Conservation (phyloP, 257 asterid species). For the Petrea volubilis region DNA sequence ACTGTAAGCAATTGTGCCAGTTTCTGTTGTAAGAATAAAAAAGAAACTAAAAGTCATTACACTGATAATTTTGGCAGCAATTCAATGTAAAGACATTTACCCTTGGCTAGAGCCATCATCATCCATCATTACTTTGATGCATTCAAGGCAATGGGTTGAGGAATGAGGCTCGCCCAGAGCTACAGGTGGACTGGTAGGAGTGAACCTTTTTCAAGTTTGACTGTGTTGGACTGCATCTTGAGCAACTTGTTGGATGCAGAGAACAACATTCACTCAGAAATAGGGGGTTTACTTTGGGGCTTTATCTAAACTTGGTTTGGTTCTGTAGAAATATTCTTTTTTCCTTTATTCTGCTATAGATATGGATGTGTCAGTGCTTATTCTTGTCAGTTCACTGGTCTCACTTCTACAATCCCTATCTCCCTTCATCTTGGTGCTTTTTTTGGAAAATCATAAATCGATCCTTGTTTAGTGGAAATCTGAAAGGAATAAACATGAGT, state of each 20-base stretch:
- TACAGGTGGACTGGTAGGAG: background rate
- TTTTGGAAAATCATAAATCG: too few relatives aligned
- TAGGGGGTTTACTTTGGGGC: background rate
- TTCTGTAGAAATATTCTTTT: too few relatives aligned
- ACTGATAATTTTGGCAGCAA: background rate
- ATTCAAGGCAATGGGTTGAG: background rate
- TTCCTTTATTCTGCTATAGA: background rate
- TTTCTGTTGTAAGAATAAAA: background rate
- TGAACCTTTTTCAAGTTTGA: background rate
- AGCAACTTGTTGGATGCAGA: slow-evolving; percentile 4
- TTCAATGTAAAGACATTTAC: background rate
- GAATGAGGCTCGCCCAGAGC: background rate
- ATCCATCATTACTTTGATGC: background rate
- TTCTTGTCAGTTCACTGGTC: too few relatives aligned
- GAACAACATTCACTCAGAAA: too few relatives aligned
- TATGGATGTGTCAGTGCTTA: background rate
- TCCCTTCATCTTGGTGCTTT: too few relatives aligned
- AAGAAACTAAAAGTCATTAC: background rate
- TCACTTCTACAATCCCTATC: too few relatives aligned
- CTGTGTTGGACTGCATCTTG: background rate
- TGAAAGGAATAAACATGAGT: background rate
- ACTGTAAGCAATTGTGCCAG: background rate
- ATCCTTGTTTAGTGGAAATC: too few relatives aligned
- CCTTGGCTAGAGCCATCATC: slow-evolving; percentile 7
- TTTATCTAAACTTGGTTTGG: background rate